Percentiles rank a stretch among this genome's conserved stretches.
phyloP scores from a whole-genome alignment of 768 basidiomycete species.

The Lentinula raphanica region DNA sequence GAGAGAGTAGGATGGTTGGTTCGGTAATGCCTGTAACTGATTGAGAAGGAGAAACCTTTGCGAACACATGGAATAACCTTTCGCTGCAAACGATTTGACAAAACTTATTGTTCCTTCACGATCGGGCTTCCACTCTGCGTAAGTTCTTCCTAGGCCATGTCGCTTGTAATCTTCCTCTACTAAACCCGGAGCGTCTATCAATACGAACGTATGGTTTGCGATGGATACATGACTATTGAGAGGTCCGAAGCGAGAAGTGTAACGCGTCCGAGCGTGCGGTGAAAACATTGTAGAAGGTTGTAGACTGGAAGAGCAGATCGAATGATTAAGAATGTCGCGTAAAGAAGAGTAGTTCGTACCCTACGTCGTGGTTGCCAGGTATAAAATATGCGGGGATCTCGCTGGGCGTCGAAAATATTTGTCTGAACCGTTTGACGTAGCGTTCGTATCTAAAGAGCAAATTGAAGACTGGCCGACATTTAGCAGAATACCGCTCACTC shows the following conservation, averaged over 20 bases:
- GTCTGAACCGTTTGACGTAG: constrained; percentile 63
- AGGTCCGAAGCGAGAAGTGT: constrained; percentile 70
- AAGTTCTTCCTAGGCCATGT: constrained; percentile 31
- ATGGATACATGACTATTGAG: constrained; percentile 59
- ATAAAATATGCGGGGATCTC: constrained; percentile 60
- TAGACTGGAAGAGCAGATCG: constrained; percentile 33
- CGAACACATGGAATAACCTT: constrained; percentile 9
- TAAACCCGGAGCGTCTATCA: constrained; percentile 70
- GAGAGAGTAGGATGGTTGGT: constrained; percentile 72
- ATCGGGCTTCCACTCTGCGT: constrained; percentile 43
- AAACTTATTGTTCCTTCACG: constrained; percentile 51
- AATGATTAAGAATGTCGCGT: constrained; percentile 4
- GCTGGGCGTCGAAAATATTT: constrained; percentile 55
- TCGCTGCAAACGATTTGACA: constrained; percentile 33
- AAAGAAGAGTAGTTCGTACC: constrained; percentile 33
- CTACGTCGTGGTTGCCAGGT: constrained; percentile 90
- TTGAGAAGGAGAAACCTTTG: constrained; percentile 7
- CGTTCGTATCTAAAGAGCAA: constrained; percentile 57
- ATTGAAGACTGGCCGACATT: not conserved
- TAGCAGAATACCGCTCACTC: constrained; percentile 51
- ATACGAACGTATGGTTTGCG: constrained; percentile 66
- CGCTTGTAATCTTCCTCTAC: constrained; percentile 69
- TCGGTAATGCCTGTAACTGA: not conserved
- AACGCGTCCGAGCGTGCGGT: constrained; percentile 47
- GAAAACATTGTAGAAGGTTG: constrained; percentile 40